Evolutionary conservation across 495 filamentous ascomycete species (phyloP).

Genomic region (Penicillium cosmopolitanum): DNA sequence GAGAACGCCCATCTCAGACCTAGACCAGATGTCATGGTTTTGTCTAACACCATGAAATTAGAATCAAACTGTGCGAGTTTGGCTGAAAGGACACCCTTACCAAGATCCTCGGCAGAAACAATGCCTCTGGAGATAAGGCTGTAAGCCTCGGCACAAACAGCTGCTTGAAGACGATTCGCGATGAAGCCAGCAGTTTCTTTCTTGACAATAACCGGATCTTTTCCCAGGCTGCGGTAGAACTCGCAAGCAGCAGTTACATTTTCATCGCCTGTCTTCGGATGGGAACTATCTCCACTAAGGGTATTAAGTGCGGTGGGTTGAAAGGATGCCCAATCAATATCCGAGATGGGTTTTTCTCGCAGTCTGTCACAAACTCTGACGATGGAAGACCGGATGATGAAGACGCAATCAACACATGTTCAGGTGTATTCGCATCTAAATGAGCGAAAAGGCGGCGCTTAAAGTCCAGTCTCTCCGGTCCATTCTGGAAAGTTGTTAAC

Average conservation of each 20-base stretch:
- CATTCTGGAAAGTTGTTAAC: constrained; percentile 12
- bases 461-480: constrained; percentile 23
- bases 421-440: constrained; percentile 19
- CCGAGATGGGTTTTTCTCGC: constrained; percentile 33
- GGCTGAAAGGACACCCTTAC: constrained; percentile 9
- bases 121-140: constrained; percentile 38
- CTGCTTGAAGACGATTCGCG: constrained; percentile 41
- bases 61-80: background rate
- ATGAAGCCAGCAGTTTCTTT: constrained; percentile 50
- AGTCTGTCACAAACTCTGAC: constrained; percentile 25
- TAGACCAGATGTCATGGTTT: constrained; percentile 36
- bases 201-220: constrained; percentile 49
- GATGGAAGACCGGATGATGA: constrained; percentile 31
- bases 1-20: constrained; percentile 54
- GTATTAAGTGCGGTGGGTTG: constrained; percentile 62
- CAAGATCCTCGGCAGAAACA: constrained; percentile 39
- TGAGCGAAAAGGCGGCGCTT: constrained; percentile 26
- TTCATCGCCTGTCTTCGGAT: constrained; percentile 15
- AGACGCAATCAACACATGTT: constrained; percentile 21
- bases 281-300: constrained; percentile 56
- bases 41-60: background rate
- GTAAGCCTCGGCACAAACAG: constrained; percentile 38
- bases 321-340: constrained; percentile 59
- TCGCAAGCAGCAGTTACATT: constrained; percentile 26
- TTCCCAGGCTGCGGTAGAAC: constrained; percentile 46